phyloP scores from a whole-genome alignment of 2,329 filamentous ascomycete species.

The Fusarium coffeatum region DNA sequence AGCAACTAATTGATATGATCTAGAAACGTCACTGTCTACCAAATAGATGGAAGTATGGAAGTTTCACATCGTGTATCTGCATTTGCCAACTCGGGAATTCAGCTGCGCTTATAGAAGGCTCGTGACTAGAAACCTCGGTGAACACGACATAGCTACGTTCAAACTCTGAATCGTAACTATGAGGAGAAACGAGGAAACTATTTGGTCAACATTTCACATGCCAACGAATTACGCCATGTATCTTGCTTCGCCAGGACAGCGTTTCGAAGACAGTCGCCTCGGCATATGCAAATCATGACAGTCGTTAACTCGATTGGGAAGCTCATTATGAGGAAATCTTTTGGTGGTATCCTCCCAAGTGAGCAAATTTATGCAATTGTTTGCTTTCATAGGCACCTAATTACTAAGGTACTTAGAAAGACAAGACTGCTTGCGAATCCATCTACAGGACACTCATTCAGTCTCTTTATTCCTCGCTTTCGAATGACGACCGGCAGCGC shows the following conservation, averaged over 20 bases:
- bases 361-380: neutral
- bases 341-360: neutral
- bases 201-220: constrained; percentile 15
- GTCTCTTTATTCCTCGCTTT: neutral
- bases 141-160: neutral
- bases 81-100: neutral
- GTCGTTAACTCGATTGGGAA: constrained; percentile 26
- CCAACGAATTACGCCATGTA: neutral
- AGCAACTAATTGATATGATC: neutral
- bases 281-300: constrained; percentile 22
- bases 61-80: neutral
- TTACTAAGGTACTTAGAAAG: neutral
- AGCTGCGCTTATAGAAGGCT: neutral
- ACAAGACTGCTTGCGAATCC: neutral
- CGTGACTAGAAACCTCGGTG: neutral
- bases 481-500: neutral
- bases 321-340: neutral
- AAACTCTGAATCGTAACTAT: neutral
- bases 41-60: neutral
- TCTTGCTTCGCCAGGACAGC: neutral
- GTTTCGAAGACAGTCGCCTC: constrained; percentile 10
- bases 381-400: neutral
- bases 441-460: neutral
- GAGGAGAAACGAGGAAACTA: neutral
- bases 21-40: neutral